Evolutionary conservation across 2,329 filamentous ascomycete species (phyloP), one percentile per base, ranked within the genome.

Genomic region (Fusarium veterinarium): DNA sequence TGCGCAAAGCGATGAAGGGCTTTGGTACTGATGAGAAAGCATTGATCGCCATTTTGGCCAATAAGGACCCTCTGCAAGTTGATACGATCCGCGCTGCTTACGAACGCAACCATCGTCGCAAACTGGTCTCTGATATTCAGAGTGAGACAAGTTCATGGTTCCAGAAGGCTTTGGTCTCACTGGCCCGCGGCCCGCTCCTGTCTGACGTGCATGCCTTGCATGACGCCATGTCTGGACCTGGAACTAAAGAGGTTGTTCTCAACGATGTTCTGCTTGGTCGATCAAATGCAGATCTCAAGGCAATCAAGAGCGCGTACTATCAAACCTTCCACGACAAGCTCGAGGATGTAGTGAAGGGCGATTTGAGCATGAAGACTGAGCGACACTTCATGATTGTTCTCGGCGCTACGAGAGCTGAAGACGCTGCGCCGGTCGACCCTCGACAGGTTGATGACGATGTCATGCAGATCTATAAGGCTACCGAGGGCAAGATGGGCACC

Each of bases 1-100:
- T 97, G 28, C 90, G 94, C 59, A 88, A 88, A 75, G 94, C 95
- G 5, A 97, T 98, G 94, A 97, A 97, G 82, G 95, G 95, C 0
- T 93, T 97, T 70, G 95, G 95, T 38, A 98, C 95, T 0, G 91
- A 98, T 77, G 95, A 98, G 81, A 92, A 91, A 77, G 82, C 88
- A 1, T 84, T 98, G 20, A 95, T 97, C 71, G 84, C 86, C 5
- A 84, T 91, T 6, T 84, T 98, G 13, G 84, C 92, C 6, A 89
- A 87, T 74, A 91, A 95, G 71, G 93, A 97, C 72, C 92, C 95
- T 2, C 84, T 95, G 8, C 93, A 97, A 80, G 88, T 96, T 70
- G 89, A 91, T 52, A 85, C 89, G 13, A 86, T 97, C 57, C 89
- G 91, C 63, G 80, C 86, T 12, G 87, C 92, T 6, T 98, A 92